Evolutionary conservation across 1,139 yeast species (phyloP).

Genomic region (Hemisphaericaspora subhashii): DNA sequence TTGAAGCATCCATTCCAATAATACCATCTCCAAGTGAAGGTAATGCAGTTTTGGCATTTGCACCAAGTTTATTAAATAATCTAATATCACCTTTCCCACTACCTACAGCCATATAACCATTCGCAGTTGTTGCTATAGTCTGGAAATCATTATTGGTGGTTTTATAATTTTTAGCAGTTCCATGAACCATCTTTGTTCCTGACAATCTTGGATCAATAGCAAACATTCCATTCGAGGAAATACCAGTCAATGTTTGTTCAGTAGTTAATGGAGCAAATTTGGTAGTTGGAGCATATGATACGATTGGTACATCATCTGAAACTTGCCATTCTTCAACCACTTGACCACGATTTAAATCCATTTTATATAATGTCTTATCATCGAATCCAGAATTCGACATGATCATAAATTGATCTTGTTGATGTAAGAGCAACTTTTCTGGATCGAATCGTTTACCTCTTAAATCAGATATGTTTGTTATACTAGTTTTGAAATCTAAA

Average conservation of each 20-base stretch:
- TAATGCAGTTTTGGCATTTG: conserved; percentile 70
- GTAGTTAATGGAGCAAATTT: conserved; percentile 73
- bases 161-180: conserved; percentile 45
- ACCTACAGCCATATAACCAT: conserved; percentile 76
- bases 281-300: conserved; percentile 62
- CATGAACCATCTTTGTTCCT: conserved; percentile 53
- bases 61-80: conserved; percentile 69
- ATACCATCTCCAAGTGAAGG: conserved; percentile 83
- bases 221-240: conserved; percentile 65
- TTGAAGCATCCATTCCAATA: conserved; percentile 65
- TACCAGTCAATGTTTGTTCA: conserved; percentile 74
- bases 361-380: conserved; percentile 50
- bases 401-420: conserved; percentile 67
- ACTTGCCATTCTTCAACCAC: conserved; percentile 82
- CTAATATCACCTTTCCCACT: conserved; percentile 74
- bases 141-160: conserved; percentile 57
- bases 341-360: conserved; percentile 80
- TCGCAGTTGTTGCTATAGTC: conserved; percentile 68
- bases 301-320: conserved; percentile 43
- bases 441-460: conserved; percentile 61
- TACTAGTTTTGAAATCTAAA: conserved; percentile 66
- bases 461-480: conserved; percentile 55
- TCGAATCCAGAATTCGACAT: conserved; percentile 52
- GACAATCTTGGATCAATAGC: conserved; percentile 74
- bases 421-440: conserved; percentile 68